A percentile compares a stretch with the other conserved stretches of the same genome.
Conservation (phyloP, 495 filamentous ascomycete species). For the Tuber brumale region DNA sequence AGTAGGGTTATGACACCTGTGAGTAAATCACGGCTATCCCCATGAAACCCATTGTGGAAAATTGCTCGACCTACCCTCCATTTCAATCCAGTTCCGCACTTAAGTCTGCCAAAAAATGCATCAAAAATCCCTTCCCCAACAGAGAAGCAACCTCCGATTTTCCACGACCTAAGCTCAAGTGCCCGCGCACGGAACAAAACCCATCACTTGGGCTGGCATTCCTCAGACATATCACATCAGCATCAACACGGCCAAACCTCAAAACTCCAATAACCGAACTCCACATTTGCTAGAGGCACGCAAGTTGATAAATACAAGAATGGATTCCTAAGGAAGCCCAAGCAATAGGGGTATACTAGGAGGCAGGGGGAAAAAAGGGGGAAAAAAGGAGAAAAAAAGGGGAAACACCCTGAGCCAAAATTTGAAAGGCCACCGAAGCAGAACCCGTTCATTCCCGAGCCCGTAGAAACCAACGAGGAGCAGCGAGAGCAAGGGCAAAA, state of each 20-base stretch:
- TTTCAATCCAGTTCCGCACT: neutral
- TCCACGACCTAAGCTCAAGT: neutral
- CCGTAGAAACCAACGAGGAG: neutral
- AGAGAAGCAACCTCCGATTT: neutral
- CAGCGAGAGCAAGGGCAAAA: neutral
- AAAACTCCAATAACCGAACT: neutral
- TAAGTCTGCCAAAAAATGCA: neutral
- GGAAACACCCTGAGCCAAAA: neutral
- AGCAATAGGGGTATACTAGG: neutral
- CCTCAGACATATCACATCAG: neutral
- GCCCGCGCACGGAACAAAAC: neutral
- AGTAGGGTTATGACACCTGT: neutral
- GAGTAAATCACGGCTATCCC: neutral
- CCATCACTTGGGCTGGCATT: neutral
- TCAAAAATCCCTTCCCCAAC: neutral
- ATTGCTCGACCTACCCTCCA: neutral
- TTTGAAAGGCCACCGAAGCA: neutral
- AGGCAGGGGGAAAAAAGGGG: neutral
- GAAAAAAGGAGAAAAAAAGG: neutral
- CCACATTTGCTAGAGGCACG: neutral
- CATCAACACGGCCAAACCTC: neutral
- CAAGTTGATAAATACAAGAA: neutral
- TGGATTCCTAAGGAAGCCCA: neutral
- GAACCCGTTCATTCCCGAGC: neutral
- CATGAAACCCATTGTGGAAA: neutral